Conservation (phyloP, 805 yeast genomes). For the Kuraishia cidri region DNA sequence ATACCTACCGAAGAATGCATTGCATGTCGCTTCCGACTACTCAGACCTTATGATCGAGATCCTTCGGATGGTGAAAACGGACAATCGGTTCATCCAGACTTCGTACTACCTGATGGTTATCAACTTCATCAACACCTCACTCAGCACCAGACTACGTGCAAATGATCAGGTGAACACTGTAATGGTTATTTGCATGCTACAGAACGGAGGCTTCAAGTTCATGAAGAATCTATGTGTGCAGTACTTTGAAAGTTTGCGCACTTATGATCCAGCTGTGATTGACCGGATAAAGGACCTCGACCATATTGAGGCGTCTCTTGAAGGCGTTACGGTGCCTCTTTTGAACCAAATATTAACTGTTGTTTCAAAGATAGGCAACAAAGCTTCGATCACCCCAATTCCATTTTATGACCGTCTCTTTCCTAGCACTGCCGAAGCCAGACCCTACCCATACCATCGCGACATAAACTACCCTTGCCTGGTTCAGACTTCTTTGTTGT, state of each 20-base stretch:
- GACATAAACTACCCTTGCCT: too few relatives aligned
- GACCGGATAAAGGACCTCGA: not conserved
- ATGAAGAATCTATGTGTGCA: conserved; percentile 13
- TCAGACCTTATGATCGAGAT: conserved; percentile 10
- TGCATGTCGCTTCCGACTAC: conserved; percentile 15
- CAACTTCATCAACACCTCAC: conserved; percentile 14
- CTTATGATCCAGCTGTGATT: not conserved
- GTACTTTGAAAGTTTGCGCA: not conserved
- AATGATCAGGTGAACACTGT: conserved; percentile 25
- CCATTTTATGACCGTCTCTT: conserved; percentile 26
- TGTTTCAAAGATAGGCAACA: conserved; percentile 33
- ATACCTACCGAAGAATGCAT: conserved; percentile 15
- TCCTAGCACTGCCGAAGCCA: conserved; percentile 23
- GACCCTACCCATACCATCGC: too few relatives aligned
- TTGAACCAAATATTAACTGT: conserved; percentile 32
- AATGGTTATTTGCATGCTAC: conserved; percentile 38
- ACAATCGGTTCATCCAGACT: conserved; percentile 12
- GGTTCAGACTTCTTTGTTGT: conserved; percentile 31
- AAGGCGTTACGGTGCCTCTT: conserved; percentile 25
- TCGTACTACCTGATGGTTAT: conserved; percentile 15
- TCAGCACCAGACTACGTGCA: conserved; percentile 13
- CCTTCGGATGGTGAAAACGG: conserved; percentile 9
- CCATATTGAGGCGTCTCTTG: not conserved
- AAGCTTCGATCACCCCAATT: conserved; percentile 21
- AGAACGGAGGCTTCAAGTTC: conserved; percentile 34